phyloP scores from a whole-genome alignment of 176 grass and related monocot species.

The Eragrostis curvula region DNA sequence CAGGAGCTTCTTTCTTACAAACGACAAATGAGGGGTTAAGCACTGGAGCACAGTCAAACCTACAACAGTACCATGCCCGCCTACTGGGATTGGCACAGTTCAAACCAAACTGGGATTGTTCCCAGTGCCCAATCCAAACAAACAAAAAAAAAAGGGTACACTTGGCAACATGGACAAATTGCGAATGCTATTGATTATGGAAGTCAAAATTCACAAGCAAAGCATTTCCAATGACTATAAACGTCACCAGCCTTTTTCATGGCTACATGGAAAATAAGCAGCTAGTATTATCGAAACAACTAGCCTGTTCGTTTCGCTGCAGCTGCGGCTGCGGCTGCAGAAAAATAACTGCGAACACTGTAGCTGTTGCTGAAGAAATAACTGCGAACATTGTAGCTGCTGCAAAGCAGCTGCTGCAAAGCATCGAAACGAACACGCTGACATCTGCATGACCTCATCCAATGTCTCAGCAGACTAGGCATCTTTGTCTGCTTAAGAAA shows the following conservation, averaged over 20 bases:
- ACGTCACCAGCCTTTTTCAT: background rate
- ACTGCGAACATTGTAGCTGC: too few species aligned
- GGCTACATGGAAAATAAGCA: background rate
- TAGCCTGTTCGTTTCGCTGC: too few species aligned
- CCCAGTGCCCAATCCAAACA: background rate
- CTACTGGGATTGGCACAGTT: conserved; percentile 17
- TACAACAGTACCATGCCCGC: conserved; percentile 14
- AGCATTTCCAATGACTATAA: background rate
- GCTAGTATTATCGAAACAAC: too few species aligned
- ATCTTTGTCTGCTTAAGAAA: background rate
- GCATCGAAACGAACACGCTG: too few species aligned
- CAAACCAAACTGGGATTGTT: conserved; percentile 30
- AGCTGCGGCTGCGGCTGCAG: too few species aligned
- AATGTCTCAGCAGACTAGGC: background rate
- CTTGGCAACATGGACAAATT: background rate
- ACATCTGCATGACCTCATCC: conserved; percentile 8
- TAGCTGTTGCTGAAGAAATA: too few species aligned
- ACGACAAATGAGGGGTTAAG: background rate
- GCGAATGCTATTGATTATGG: background rate
- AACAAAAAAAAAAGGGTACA: background rate
- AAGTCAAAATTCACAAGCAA: background rate
- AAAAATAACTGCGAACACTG: too few species aligned
- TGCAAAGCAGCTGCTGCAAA: too few species aligned
- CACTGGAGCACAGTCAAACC: conserved; percentile 41
- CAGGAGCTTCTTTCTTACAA: background rate